Evolutionary conservation across 257 asterid genomes (phyloP).

Genomic region (Solanum megistacrolobum): DNA sequence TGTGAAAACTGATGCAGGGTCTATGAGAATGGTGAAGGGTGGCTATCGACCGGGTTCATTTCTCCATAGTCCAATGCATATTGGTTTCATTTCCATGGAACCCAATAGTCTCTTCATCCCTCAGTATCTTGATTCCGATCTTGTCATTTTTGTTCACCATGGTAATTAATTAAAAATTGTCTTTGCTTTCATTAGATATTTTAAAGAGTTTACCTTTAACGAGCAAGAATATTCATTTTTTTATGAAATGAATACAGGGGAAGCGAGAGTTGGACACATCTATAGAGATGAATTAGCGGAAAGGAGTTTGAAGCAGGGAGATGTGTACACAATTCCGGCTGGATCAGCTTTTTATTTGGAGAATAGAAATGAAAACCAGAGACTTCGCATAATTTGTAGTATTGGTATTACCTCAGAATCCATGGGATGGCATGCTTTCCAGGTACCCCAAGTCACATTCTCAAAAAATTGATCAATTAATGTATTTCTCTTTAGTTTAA

Average conservation of each 20-base stretch:
- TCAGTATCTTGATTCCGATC: conserved; percentile 76
- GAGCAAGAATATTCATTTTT: background rate
- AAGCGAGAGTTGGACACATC: conserved; percentile 63
- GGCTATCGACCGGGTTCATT: background rate
- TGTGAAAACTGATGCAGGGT: conserved; percentile 62
- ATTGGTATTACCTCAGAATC: conserved; percentile 40
- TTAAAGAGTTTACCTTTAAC: background rate
- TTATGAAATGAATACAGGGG: conserved; percentile 38
- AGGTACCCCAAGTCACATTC: conserved; percentile 21
- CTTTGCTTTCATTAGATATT: background rate
- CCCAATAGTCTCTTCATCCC: conserved; percentile 69
- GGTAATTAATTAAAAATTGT: conserved; percentile 11
- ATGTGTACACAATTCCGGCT: conserved; percentile 54
- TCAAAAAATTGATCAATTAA: background rate
- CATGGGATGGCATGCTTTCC: conserved; percentile 42
- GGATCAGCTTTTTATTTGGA: conserved; percentile 72
- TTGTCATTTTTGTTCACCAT: conserved; percentile 59
- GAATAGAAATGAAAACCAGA: conserved; percentile 46
- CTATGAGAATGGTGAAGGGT: conserved; percentile 50
- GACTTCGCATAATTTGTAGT: conserved; percentile 65
- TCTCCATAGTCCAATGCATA: conserved; percentile 30
- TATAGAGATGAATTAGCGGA: conserved; percentile 65
- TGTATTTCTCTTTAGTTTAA: background rate
- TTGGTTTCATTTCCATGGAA: conserved; percentile 84
- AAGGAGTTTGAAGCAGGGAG: conserved; percentile 48